Percentiles rank a stretch among this genome's conserved stretches.
Conservation (phyloP, 257 asterid genomes). For the Salvia splendens region DNA sequence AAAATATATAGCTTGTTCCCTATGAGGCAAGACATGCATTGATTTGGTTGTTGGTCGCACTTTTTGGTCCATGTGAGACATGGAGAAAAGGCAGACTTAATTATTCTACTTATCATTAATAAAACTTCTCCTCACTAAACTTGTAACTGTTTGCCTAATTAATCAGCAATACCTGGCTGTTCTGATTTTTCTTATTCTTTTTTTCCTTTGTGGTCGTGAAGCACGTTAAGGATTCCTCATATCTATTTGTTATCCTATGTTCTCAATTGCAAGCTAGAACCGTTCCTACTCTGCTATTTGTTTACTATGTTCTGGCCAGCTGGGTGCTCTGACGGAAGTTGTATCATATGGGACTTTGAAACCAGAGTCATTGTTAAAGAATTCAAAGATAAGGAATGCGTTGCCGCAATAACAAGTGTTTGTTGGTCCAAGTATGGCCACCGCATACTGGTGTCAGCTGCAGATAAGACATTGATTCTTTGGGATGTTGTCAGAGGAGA, state of each 20-base stretch:
- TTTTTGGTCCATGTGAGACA: conserved; percentile 15
- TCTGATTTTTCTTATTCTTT: conserved; percentile 9
- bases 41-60: conserved; percentile 2
- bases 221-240: neutral
- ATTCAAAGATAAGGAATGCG: conserved; percentile 65
- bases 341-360: conserved; percentile 90
- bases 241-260: conserved; percentile 12
- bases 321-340: conserved; percentile 92
- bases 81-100: neutral
- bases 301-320: conserved; percentile 48
- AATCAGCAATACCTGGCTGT: conserved; percentile 7
- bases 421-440: conserved; percentile 92
- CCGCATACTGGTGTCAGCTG: conserved; percentile 76
- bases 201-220: neutral
- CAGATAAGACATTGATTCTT: conserved; percentile 81
- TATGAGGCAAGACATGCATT: conserved; percentile 11
- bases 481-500: conserved; percentile 91
- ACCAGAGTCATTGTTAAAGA: conserved; percentile 81
- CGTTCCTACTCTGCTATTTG: conserved; percentile 6
- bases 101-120: neutral
- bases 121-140: neutral
- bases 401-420: conserved; percentile 78
- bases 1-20: neutral
- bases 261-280: conserved; percentile 20
- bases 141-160: neutral